Base-by-base conservation (phyloP, 305 asterid genomes). In the Coffea humblotiana region DNA sequence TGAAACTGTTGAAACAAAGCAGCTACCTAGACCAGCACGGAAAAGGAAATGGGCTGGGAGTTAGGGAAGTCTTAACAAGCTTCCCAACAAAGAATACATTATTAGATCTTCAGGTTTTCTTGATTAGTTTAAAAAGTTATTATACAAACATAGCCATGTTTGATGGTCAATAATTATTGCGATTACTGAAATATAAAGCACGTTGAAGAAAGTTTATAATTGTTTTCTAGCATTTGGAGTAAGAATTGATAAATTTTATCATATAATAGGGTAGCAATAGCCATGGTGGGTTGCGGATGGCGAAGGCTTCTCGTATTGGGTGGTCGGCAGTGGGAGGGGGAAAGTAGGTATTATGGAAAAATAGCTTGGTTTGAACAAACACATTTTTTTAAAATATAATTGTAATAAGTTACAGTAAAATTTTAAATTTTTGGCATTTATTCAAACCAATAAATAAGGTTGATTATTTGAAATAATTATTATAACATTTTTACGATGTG, bases 41-140 rank as follows among this genome's bases (percentile, higher is more conserved):
- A 91, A 90, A 87, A 84, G 96, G 88, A 88, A 82, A 85, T 92
- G 97, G 97, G 74, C 47, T 76, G 85, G 87, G 75, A 82, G 83
- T 78, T 87, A 78, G 88, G 70, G 58, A 19, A 23, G 11, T 23
- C 23, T 21, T 54, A 21, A 74, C 43, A 54, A 74, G 27, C 23
- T 52, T 54, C 63, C 15, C 9, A 8, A 32, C 8, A 18, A 49
- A 29, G 58, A 32, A 3, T 32, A 71, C 58, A 21, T 10, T 35
- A 21, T 10, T 35, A 11, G 63, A 47, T 11, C 58, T 72, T 51
- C 74, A 69, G 23, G 63, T 56, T 19, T 6, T 56, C 25, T 56
- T 19, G 63, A 56, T n/a, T 18, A 56, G 25, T 56, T 5, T 21
- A 56, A 18, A 19, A 56, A n/a, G 21, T 19, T 18, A 56, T 19